These are phyloP conservation scores for Kitagawia praeruptora DNA, from an alignment of 129 eudicot genomes.

Conservation along the genomic window DNA sequence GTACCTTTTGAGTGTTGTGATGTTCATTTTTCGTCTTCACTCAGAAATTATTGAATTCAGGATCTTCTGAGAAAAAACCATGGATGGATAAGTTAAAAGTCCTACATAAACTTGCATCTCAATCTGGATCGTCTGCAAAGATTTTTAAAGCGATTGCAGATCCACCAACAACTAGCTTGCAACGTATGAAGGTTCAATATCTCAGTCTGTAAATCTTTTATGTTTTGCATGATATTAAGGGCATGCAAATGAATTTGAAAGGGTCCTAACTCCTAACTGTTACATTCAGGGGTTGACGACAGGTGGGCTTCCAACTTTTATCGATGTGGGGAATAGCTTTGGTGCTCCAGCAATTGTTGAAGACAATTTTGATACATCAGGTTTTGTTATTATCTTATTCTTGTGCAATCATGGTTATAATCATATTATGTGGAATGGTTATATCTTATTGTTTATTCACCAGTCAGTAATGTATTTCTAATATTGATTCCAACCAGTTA, in stretches of 20 bases:
- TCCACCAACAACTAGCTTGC: slow-evolving; percentile 98
- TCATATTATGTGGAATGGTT: not conserved
- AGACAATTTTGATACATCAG: slow-evolving; percentile 89
- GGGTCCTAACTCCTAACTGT: not conserved
- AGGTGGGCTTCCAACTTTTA: slow-evolving; percentile 97
- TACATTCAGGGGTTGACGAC: slow-evolving; percentile 86
- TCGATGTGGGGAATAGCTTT: slow-evolving; percentile 95
- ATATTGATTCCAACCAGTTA: slow-evolving; percentile 39
- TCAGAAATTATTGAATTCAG: no score
- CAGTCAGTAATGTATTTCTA: not conserved
- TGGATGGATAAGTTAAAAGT: slow-evolving; percentile 92
- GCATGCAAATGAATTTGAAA: not conserved
- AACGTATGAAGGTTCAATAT: slow-evolving; percentile 67
- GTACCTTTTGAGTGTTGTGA: no score
- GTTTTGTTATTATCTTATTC: slow-evolving; percentile 17
- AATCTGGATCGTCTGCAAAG: slow-evolving; percentile 52
- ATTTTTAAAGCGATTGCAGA: slow-evolving; percentile 97
- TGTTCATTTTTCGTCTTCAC: no score
- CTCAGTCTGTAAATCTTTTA: not conserved
- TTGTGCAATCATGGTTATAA: slow-evolving; percentile 9
- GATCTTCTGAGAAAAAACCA: slow-evolving; percentile 62
- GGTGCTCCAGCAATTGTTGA: slow-evolving; percentile 97
- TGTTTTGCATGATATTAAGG: not conserved
- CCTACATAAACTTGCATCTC: slow-evolving; percentile 69
- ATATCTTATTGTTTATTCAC: not conserved